Evolutionary conservation across 208 protist species (phyloP).

Genomic region (Acanthamoeba castellanii): DNA sequence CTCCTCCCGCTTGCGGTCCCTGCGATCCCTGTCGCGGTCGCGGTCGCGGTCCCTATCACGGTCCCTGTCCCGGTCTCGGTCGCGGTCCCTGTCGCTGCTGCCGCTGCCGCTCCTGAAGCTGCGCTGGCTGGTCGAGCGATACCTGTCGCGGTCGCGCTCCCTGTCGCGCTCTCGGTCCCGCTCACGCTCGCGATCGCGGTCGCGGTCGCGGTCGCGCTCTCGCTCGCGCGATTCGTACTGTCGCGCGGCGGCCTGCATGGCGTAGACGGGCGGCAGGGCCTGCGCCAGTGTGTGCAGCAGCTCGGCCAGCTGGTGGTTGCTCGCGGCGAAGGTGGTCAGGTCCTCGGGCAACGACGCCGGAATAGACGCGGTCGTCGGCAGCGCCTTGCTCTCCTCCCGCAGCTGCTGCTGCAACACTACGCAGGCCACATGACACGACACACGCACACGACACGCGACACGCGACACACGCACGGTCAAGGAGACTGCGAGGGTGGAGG

Average conservation of each 20-base stretch:
- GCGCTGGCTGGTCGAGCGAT: too few relatives aligned
- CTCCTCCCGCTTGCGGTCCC: neutral
- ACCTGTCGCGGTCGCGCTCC: neutral
- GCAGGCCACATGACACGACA: too few relatives aligned
- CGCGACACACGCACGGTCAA: too few relatives aligned
- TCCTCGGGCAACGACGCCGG: constrained; percentile 7
- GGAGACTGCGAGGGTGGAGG: too few relatives aligned
- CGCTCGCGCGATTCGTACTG: neutral
- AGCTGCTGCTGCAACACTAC: neutral
- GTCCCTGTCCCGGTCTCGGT: neutral
- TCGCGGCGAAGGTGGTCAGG: neutral
- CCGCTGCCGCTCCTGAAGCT: too few relatives aligned
- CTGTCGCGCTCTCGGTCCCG: neutral
- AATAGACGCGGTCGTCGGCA: neutral
- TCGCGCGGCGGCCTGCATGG: neutral
- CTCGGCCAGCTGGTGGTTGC: neutral
- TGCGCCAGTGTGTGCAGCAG: neutral
- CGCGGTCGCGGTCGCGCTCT: neutral
- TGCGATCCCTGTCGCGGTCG: neutral
- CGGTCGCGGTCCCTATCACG: neutral
- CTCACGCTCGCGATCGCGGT: neutral
- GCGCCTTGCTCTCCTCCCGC: neutral
- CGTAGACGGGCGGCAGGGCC: neutral
- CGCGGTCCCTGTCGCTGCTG: neutral
- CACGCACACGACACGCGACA: too few relatives aligned